phyloP scores from a whole-genome alignment of 176 grass and related monocot genomes.

The Bothriochloa decipiens region DNA sequence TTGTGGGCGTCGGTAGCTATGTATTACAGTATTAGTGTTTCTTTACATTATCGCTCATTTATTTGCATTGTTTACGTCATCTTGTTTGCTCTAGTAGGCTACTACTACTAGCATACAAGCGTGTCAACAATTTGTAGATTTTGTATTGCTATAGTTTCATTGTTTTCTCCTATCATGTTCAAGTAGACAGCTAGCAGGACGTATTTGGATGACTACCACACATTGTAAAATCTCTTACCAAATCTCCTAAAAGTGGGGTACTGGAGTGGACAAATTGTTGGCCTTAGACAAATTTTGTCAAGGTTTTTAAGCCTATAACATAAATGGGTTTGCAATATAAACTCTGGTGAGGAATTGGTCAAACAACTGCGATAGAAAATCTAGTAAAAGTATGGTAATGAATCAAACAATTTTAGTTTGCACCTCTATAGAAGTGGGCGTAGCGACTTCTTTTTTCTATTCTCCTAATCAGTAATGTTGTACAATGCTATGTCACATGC shows the following conservation, averaged over 20 bases:
- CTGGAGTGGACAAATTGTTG: too few species aligned
- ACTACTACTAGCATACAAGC: neutral
- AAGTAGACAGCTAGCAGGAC: too few species aligned
- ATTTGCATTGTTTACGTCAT: neutral
- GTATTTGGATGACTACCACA: neutral
- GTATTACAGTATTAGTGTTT: neutral
- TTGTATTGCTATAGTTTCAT: too few species aligned
- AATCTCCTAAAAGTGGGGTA: too few species aligned
- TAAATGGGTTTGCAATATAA: too few species aligned
- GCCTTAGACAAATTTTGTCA: neutral
- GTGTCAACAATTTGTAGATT: too few species aligned
- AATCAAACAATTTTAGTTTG: neutral
- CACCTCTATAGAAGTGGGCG: neutral
- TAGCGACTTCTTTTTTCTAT: neutral
- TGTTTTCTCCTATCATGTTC: too few species aligned
- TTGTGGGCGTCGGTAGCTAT: neutral
- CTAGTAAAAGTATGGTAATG: neutral
- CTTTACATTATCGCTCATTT: neutral
- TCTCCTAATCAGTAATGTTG: neutral
- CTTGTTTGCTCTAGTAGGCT: neutral
- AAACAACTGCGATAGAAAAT: neutral
- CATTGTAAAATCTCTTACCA: too few species aligned
- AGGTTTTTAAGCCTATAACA: neutral
- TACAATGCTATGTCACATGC: neutral
- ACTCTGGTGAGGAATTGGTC: too few species aligned